phyloP scores from a whole-genome alignment of 2,329 filamentous ascomycete species.

The Stagonosporopsis vannaccii region DNA sequence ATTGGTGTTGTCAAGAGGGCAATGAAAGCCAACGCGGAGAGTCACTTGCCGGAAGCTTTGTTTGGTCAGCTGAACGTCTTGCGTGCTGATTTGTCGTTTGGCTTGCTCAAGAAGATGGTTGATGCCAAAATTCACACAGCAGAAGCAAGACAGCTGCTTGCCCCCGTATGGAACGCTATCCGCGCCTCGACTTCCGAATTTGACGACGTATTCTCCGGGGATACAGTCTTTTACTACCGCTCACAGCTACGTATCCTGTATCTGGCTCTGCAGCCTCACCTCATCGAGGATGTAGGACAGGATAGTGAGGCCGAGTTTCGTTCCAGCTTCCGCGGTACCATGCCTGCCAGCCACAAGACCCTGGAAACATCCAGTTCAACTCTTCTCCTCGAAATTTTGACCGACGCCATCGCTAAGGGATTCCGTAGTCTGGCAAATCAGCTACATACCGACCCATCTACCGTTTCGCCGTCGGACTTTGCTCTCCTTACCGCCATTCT shows the following conservation, averaged over 20 bases:
- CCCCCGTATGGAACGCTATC: slow-evolving; percentile 67
- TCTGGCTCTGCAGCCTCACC: slow-evolving; percentile 75
- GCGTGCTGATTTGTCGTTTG: slow-evolving; percentile 81
- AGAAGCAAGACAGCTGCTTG: slow-evolving; percentile 63
- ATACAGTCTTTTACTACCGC: slow-evolving; percentile 76
- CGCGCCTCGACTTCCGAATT: slow-evolving; percentile 63
- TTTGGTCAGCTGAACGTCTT: slow-evolving; percentile 79
- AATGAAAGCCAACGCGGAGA: slow-evolving; percentile 76
- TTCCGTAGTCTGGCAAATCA: slow-evolving; percentile 82
- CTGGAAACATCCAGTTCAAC: slow-evolving; percentile 37
- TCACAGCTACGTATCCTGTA: slow-evolving; percentile 85
- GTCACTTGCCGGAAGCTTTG: slow-evolving; percentile 77
- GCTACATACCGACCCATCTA: slow-evolving; percentile 75
- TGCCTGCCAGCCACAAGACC: slow-evolving; percentile 54
- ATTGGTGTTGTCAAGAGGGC: slow-evolving; percentile 78
- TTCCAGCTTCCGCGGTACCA: slow-evolving; percentile 46
- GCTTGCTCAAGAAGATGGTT: slow-evolving; percentile 80
- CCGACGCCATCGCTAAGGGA: slow-evolving; percentile 78
- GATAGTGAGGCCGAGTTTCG: slow-evolving; percentile 34
- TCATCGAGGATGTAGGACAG: slow-evolving; percentile 45
- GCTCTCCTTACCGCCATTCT: slow-evolving; percentile 86
- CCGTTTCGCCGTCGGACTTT: slow-evolving; percentile 79
- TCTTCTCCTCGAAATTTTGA: slow-evolving; percentile 76
- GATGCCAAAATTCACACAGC: slow-evolving; percentile 59
- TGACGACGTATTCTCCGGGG: slow-evolving; percentile 63